Percentiles rank a stretch among this genome's conserved stretches.
Evolutionary conservation across 805 yeast species (phyloP).

Genomic region (Zygoascus tannicola): DNA sequence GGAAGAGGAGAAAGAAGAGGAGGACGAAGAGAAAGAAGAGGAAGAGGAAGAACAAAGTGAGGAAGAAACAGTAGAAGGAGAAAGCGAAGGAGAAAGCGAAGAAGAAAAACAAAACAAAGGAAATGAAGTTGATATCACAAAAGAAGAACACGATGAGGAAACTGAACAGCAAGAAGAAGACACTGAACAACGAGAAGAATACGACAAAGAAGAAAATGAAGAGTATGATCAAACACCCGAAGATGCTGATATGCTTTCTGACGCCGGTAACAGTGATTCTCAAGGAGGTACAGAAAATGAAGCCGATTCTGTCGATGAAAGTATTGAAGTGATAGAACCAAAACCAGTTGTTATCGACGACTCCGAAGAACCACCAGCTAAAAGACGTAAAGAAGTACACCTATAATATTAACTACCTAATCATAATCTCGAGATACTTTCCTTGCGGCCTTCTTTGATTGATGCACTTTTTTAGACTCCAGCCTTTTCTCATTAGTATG

Average conservation of each 20-base stretch:
- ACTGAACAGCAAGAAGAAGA: constrained; percentile 6
- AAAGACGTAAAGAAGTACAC: not conserved
- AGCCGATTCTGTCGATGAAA: not conserved
- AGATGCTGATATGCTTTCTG: too few relatives aligned
- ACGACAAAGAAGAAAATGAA: not conserved
- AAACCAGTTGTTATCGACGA: not conserved
- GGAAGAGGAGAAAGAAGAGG: constrained; percentile 10
- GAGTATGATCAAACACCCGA: not conserved
- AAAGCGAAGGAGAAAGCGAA: not conserved
- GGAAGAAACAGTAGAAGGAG: not conserved
- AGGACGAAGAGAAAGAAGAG: constrained; percentile 7
- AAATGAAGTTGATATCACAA: constrained; percentile 1
- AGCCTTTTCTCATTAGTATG: constrained; percentile 30
- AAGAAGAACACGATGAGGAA: constrained; percentile 1
- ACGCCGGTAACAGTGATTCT: too few relatives aligned
- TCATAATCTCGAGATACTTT: constrained; percentile 4
- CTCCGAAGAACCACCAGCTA: not conserved
- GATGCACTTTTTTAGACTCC: not conserved
- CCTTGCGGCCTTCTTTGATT: constrained; percentile 32
- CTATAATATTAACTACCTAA: not conserved
- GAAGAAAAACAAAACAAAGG: constrained; percentile 2
- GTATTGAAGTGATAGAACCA: not conserved
- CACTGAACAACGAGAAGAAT: constrained; percentile 3
- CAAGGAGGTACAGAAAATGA: too few relatives aligned
- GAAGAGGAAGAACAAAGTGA: constrained; percentile 6